These are phyloP conservation scores for Asclepias syriaca DNA, from an alignment of 257 asterid genomes.

Conservation along the genomic window DNA sequence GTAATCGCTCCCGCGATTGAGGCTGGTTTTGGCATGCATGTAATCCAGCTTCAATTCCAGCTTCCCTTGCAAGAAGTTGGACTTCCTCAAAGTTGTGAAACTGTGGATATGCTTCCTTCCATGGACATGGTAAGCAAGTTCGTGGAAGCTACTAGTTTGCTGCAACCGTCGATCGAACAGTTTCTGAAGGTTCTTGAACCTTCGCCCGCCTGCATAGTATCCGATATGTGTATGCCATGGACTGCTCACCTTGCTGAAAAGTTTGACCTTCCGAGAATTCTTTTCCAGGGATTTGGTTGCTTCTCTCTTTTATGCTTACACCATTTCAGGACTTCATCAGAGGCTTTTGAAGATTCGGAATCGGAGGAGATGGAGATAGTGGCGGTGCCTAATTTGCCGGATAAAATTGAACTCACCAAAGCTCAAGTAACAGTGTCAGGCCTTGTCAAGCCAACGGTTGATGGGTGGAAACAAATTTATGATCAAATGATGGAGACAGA, in stretches of 20 bases:
- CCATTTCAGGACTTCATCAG: neutral
- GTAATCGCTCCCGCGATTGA: constrained; percentile 26
- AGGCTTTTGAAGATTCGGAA: constrained; percentile 25
- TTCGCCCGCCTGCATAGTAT: constrained; percentile 35
- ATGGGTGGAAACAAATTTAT: constrained; percentile 18
- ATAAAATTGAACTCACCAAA: constrained; percentile 38
- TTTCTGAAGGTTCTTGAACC: constrained; percentile 28
- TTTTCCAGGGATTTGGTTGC: constrained; percentile 47
- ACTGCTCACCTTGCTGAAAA: constrained; percentile 33
- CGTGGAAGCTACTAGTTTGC: constrained; percentile 26
- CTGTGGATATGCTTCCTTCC: constrained; percentile 38
- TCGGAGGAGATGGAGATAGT: constrained; percentile 40
- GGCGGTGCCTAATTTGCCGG: constrained; percentile 46
- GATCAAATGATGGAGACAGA: constrained; percentile 19
- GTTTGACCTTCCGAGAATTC: constrained; percentile 36
- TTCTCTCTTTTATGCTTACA: constrained; percentile 34
- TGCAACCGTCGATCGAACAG: constrained; percentile 26
- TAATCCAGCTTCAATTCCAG: constrained; percentile 22
- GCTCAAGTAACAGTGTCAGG: constrained; percentile 26
- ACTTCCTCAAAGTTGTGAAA: constrained; percentile 43
- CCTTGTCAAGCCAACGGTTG: neutral
- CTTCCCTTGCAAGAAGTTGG: constrained; percentile 43
- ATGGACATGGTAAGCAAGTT: constrained; percentile 18
- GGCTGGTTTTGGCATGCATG: constrained; percentile 25
- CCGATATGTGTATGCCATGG: constrained; percentile 46